These are phyloP conservation scores for Chionographis japonica DNA, from an alignment of 106 monocot species.

Conservation along the genomic window DNA sequence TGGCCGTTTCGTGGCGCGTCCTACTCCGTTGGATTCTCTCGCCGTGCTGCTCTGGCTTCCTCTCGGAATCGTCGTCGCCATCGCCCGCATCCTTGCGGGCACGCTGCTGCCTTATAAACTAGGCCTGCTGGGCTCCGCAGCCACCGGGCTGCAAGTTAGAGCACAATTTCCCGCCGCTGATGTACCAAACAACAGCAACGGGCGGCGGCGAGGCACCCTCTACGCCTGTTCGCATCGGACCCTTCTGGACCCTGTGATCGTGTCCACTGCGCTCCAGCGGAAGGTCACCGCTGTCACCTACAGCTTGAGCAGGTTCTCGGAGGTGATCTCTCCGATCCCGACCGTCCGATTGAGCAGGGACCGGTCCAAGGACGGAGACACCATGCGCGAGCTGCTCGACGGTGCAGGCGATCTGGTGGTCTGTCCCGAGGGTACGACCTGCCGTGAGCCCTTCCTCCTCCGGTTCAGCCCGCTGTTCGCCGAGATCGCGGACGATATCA, in stretches of 20 bases:
- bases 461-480: slow-evolving; percentile 60
- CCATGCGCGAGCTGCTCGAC: slow-evolving; percentile 13
- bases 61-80: slow-evolving; percentile 30
- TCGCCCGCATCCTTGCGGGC: slow-evolving; percentile 21
- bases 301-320: slow-evolving; percentile 39
- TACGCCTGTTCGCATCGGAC: slow-evolving; percentile 48
- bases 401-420: slow-evolving; percentile 32
- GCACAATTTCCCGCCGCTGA: slow-evolving; percentile 5
- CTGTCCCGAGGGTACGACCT: slow-evolving; percentile 57
- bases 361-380: slow-evolving; percentile 16
- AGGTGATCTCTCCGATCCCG: slow-evolving; percentile 47
- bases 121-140: slow-evolving; percentile 8
- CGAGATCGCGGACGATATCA: slow-evolving; percentile 27
- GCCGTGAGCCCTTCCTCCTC: slow-evolving; percentile 53
- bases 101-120: slow-evolving; percentile 29
- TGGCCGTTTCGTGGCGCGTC: slow-evolving; percentile 39
- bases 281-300: slow-evolving; percentile 36
- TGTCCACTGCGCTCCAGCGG: slow-evolving; percentile 16
- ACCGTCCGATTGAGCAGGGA: slow-evolving; percentile 34
- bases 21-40: slow-evolving; percentile 29
- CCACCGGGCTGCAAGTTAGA: slow-evolving; percentile 32
- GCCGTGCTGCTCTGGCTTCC: slow-evolving; percentile 49
- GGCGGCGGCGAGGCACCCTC: slow-evolving; percentile 6
- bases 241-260: slow-evolving; percentile 44
- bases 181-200: neutral